Percentiles rank a stretch among this genome's conserved stretches.
These are phyloP conservation scores for Tinospora cordifolia DNA, from an alignment of 164 flowering plant genomes.

Conservation along the genomic window DNA sequence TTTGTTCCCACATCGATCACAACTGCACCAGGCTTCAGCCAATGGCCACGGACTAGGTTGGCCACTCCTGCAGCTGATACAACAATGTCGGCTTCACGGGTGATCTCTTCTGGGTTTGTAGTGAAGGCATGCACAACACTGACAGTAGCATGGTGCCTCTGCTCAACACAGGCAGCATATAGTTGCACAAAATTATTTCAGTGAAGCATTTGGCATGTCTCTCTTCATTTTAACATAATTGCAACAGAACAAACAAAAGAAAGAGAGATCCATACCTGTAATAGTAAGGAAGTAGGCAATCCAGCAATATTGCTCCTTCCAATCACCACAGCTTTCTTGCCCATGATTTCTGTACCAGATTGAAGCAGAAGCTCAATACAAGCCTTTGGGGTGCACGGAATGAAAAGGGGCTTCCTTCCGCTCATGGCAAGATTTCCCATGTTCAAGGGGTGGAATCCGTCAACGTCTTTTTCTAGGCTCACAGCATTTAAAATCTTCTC, in stretches of 20 bases:
- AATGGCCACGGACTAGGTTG: constrained; percentile 62
- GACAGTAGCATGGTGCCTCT: constrained; percentile 88
- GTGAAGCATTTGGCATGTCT: too few relatives aligned
- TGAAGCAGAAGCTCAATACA: constrained; percentile 65
- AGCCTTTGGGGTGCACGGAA: constrained; percentile 79
- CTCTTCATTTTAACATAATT: too few relatives aligned
- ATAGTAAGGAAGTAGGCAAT: constrained; percentile 58
- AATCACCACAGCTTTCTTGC: constrained; percentile 72
- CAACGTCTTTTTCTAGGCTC: constrained; percentile 74
- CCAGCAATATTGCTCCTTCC: constrained; percentile 86
- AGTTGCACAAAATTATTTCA: constrained; percentile 1
- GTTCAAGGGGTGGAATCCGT: constrained; percentile 83
- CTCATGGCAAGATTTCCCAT: constrained; percentile 78
- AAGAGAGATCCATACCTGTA: constrained; percentile 47
- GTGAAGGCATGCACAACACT: constrained; percentile 58
- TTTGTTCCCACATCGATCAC: constrained; percentile 80
- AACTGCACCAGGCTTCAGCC: constrained; percentile 87
- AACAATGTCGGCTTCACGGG: constrained; percentile 77
- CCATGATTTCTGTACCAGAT: constrained; percentile 51
- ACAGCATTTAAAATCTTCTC: constrained; percentile 45
- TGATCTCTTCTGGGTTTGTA: constrained; percentile 49
- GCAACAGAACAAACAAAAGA: too few relatives aligned
- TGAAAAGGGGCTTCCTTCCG: constrained; percentile 70
- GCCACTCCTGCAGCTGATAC: constrained; percentile 74
- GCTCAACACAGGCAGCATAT: constrained; percentile 17